These are phyloP conservation scores for Epichloe amarillans DNA, from an alignment of 2,329 filamentous ascomycete genomes.

Conservation along the genomic window DNA sequence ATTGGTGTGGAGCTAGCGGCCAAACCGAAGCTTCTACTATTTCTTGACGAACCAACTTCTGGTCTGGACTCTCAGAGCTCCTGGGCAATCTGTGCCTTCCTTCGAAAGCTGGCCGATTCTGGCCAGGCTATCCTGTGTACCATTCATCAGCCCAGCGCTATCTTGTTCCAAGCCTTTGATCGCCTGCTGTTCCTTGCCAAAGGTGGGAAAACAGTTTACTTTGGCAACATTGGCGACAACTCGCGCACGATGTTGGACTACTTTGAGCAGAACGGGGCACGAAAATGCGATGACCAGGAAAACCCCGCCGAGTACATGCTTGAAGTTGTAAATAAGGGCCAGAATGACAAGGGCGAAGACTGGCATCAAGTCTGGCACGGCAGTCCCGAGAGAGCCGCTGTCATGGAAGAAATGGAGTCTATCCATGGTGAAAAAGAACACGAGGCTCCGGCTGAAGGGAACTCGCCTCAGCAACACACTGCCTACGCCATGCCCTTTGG, in stretches of 20 bases:
- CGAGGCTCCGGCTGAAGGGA: slow-evolving; percentile 3
- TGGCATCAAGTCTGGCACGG: slow-evolving; percentile 57
- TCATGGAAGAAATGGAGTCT: slow-evolving; percentile 48
- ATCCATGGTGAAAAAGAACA: slow-evolving; percentile 38
- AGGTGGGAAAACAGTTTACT: slow-evolving; percentile 56
- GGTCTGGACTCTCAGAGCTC: slow-evolving; percentile 52
- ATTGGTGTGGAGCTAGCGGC: slow-evolving; percentile 48
- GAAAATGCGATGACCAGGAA: slow-evolving; percentile 43
- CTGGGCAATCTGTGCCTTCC: slow-evolving; percentile 48
- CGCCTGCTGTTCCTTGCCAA: slow-evolving; percentile 49
- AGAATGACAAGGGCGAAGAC: slow-evolving; percentile 30
- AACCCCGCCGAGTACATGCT: slow-evolving; percentile 72
- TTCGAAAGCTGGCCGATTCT: slow-evolving; percentile 44
- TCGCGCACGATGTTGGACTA: slow-evolving; percentile 44
- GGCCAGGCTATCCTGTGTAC: slow-evolving; percentile 42
- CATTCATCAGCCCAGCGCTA: slow-evolving; percentile 40
- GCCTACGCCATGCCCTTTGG: slow-evolving; percentile 70
- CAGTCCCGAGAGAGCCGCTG: slow-evolving; percentile 34
- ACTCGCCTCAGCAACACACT: slow-evolving; percentile 22
- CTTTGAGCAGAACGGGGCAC: slow-evolving; percentile 52
- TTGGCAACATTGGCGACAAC: slow-evolving; percentile 50
- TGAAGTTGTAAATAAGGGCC: slow-evolving; percentile 31
- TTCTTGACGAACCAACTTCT: slow-evolving; percentile 47
- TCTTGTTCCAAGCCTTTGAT: slow-evolving; percentile 44
- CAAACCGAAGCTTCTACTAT: slow-evolving; percentile 44